These are phyloP conservation scores for Ashbya aceris DNA, from an alignment of 1,139 yeast genomes.

Conservation along the genomic window DNA sequence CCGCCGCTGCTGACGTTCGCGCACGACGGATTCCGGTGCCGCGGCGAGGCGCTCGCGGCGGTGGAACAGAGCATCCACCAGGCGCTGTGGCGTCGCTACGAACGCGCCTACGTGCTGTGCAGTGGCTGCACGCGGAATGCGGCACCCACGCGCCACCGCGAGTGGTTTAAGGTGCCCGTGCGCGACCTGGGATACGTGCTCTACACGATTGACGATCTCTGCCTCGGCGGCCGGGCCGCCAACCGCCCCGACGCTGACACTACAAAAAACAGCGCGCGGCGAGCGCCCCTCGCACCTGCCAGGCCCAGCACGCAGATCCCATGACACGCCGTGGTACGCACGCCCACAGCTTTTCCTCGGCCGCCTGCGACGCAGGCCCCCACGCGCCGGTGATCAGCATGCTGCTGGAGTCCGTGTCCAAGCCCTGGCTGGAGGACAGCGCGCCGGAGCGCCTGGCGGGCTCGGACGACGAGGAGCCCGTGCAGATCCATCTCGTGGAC, in stretches of 20 bases:
- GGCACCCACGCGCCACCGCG: conserved; percentile 20
- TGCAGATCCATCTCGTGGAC: conserved; percentile 2
- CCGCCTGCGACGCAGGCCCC: no score
- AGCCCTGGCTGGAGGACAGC: no score
- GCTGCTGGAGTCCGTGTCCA: neutral
- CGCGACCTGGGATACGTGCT: conserved; percentile 18
- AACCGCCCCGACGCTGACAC: neutral
- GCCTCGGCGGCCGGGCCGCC: conserved; percentile 7
- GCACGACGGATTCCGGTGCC: conserved; percentile 12
- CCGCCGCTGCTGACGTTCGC: neutral
- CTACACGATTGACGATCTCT: conserved; percentile 17
- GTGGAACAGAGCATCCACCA: conserved; percentile 21
- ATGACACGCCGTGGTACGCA: no score
- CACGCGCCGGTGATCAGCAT: neutral
- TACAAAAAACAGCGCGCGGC: neutral
- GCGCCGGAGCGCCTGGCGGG: no score
- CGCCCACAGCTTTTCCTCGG: no score
- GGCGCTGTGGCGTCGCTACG: conserved; percentile 24
- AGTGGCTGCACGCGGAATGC: conserved; percentile 21
- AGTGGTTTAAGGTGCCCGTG: conserved; percentile 26
- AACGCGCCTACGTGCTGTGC: conserved; percentile 24
- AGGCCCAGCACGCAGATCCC: no score
- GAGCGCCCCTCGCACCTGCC: no score
- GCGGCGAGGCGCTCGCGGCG: conserved; percentile 10
- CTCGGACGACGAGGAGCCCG: neutral